A percentile compares a stretch with the other conserved stretches of the same genome.
Evolutionary conservation across 768 basidiomycete genomes (phyloP).

Genomic region (Boletus rufocinnamomeus): DNA sequence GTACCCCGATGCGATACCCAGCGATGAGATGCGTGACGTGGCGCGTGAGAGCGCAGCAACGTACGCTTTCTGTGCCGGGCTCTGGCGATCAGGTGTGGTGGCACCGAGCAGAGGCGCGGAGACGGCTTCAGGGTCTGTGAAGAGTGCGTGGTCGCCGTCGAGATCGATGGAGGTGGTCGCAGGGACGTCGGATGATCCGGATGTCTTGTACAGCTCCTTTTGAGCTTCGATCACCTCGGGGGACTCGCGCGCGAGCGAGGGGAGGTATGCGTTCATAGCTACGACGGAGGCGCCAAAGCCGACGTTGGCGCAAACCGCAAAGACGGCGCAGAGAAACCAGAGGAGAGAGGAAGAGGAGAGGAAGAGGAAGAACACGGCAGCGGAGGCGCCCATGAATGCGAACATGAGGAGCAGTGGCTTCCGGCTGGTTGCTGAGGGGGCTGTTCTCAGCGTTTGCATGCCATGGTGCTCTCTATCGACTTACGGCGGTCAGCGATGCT

Average conservation of each 20-base stretch:
- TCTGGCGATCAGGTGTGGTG: slow-evolving; percentile 13
- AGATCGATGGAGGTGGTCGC: slow-evolving; percentile 13
- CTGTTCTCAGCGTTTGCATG: not conserved
- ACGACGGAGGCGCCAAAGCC: slow-evolving; percentile 86
- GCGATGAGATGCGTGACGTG: slow-evolving; percentile 81
- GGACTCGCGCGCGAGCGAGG: slow-evolving; percentile 64
- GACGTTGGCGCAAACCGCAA: slow-evolving; percentile 80
- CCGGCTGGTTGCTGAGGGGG: slow-evolving; percentile 59
- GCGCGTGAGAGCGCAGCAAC: slow-evolving; percentile 63
- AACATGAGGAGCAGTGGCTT: slow-evolving; percentile 78
- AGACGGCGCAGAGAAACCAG: slow-evolving; percentile 67
- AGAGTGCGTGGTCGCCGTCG: slow-evolving; percentile 7
- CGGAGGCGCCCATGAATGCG: slow-evolving; percentile 67
- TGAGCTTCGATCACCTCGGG: slow-evolving; percentile 54
- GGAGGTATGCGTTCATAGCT: slow-evolving; percentile 89
- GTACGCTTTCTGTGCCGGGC: slow-evolving; percentile 43
- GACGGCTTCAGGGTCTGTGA: slow-evolving; percentile 28
- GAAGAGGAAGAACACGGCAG: slow-evolving; percentile 70
- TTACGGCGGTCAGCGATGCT: slow-evolving; percentile 87
- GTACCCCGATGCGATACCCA: slow-evolving; percentile 87
- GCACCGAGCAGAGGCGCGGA: slow-evolving; percentile 40
- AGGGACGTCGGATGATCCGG: slow-evolving; percentile 4
- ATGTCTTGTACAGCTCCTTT: slow-evolving; percentile 28
- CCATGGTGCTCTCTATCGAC: slow-evolving; percentile 28
- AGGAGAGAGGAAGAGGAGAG: slow-evolving; percentile 69